Evolutionary conservation across 768 basidiomycete genomes (phyloP).

Genomic region (Dacryopinax spathularia): DNA sequence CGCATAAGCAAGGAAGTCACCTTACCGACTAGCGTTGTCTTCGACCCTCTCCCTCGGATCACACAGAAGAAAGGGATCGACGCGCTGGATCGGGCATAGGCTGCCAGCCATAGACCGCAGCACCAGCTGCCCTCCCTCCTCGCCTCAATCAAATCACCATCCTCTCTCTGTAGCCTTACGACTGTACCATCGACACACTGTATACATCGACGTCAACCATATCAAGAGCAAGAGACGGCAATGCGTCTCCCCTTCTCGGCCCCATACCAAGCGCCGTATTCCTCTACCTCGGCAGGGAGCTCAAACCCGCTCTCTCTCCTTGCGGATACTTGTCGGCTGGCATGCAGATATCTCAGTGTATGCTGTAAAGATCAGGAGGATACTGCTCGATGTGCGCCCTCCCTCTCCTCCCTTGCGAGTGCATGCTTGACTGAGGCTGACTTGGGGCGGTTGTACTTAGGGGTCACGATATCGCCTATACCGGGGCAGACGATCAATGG

Average conservation of each 20-base stretch:
- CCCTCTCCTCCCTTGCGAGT: neutral
- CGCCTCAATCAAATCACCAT: too few relatives aligned
- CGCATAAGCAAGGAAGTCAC: too few relatives aligned
- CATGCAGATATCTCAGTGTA: neutral
- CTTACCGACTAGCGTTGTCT: too few relatives aligned
- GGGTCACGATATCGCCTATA: neutral
- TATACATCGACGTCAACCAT: too few relatives aligned
- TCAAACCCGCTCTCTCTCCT: neutral
- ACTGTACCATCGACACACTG: too few relatives aligned
- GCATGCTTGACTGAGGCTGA: neutral
- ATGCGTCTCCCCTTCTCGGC: neutral
- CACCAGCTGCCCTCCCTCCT: too few relatives aligned
- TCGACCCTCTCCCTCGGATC: too few relatives aligned
- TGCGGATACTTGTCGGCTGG: neutral
- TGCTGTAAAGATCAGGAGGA: neutral
- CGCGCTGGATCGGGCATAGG: too few relatives aligned
- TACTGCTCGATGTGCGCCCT: neutral
- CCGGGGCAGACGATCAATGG: slow-evolving; percentile 26
- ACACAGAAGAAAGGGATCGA: too few relatives aligned
- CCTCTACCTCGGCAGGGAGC: neutral
- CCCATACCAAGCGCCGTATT: neutral
- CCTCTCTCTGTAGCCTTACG: neutral
- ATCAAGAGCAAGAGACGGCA: neutral
- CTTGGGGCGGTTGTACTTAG: neutral
- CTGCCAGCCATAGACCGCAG: too few relatives aligned